A percentile compares a stretch with the other conserved stretches of the same genome.
Conservation (phyloP, 805 yeast species). For the Cyberlindnera japonica region DNA sequence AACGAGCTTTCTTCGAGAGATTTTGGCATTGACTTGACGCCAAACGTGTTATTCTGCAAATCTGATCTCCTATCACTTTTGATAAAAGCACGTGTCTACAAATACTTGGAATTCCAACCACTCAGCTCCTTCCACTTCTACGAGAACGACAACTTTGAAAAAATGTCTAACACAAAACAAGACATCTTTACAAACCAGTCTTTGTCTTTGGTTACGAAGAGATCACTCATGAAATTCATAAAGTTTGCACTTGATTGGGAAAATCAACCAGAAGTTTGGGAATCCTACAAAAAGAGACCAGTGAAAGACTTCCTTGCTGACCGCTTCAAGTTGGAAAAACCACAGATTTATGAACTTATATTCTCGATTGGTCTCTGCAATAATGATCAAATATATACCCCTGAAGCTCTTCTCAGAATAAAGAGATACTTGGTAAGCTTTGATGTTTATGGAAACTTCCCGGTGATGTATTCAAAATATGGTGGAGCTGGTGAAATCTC, state of each 20-base stretch:
- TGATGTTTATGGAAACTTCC: slow-evolving; percentile 92
- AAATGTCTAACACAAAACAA: slow-evolving; percentile 81
- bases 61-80: slow-evolving; percentile 80
- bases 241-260: slow-evolving; percentile 81
- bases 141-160: slow-evolving; percentile 87
- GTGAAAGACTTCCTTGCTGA: slow-evolving; percentile 56
- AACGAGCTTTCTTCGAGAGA: slow-evolving; percentile 50
- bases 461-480: slow-evolving; percentile 85
- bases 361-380: slow-evolving; percentile 82
- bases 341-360: slow-evolving; percentile 80
- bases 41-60: slow-evolving; percentile 83
- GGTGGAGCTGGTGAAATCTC: slow-evolving; percentile 96
- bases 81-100: slow-evolving; percentile 81
- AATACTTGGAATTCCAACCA: slow-evolving; percentile 89
- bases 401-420: slow-evolving; percentile 75
- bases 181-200: slow-evolving; percentile 90
- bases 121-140: slow-evolving; percentile 87
- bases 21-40: slow-evolving; percentile 85
- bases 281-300: slow-evolving; percentile 50
- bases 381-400: slow-evolving; percentile 55
- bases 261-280: slow-evolving; percentile 51
- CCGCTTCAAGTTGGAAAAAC: slow-evolving; percentile 64
- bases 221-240: slow-evolving; percentile 85
- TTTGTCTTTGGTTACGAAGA: slow-evolving; percentile 67
- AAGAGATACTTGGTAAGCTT: slow-evolving; percentile 79